Conservation (phyloP, 2,329 filamentous ascomycete species). For the Lachnellula subtilissima region DNA sequence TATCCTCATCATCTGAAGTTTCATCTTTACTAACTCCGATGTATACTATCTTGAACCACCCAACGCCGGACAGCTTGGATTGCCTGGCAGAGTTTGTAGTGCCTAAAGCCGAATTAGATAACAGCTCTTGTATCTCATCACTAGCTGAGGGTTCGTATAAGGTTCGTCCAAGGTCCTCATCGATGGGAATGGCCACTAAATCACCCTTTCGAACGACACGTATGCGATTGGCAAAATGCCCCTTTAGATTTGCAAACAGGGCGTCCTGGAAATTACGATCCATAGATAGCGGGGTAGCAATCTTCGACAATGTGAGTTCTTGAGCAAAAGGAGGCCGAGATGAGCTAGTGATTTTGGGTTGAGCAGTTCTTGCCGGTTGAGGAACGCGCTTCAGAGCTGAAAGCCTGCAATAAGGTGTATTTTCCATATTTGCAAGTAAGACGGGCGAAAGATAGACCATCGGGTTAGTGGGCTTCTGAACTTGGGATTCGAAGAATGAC, state of each 20-base stretch:
- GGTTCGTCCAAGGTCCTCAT: conserved; percentile 76
- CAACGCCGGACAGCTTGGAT: conserved; percentile 50
- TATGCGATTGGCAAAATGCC: conserved; percentile 77
- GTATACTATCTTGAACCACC: conserved; percentile 89
- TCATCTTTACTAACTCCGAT: conserved; percentile 56
- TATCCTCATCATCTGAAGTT: conserved; percentile 58
- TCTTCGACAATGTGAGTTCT: conserved; percentile 83
- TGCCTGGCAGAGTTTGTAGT: conserved; percentile 35
- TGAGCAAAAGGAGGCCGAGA: conserved; percentile 55
- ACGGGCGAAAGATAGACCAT: conserved; percentile 77
- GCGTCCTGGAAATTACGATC: conserved; percentile 82
- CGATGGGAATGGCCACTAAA: conserved; percentile 81
- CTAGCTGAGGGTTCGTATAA: conserved; percentile 65
- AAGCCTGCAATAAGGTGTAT: conserved; percentile 72
- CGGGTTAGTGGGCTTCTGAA: conserved; percentile 54
- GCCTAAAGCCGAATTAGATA: conserved; percentile 49
- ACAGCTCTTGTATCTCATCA: conserved; percentile 59
- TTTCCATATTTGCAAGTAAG: conserved; percentile 78
- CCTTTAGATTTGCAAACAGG: conserved; percentile 80
- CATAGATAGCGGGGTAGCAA: conserved; percentile 83
- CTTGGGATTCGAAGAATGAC: conserved; percentile 65
- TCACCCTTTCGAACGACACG: conserved; percentile 84
- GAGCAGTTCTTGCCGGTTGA: conserved; percentile 47
- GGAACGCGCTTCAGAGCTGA: conserved; percentile 57
- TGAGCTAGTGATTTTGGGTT: conserved; percentile 51